phyloP scores from a whole-genome alignment of 495 filamentous ascomycete species.

The Staphylotrichum longicolle region DNA sequence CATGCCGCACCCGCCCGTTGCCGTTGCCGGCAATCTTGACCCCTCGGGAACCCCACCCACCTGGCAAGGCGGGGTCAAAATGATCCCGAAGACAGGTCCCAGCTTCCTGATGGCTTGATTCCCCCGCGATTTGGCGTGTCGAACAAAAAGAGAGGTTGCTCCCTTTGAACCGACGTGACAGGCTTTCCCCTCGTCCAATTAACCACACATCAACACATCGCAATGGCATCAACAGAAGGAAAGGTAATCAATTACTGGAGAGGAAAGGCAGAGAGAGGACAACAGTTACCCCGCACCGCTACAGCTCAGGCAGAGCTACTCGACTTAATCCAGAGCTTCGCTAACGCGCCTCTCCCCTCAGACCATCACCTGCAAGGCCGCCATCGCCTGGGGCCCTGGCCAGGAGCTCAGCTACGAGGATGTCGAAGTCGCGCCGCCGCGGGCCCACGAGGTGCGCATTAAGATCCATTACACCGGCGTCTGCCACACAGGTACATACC shows the following conservation, averaged over 20 bases:
- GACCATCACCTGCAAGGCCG: conserved; percentile 70
- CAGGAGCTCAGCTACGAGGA: conserved; percentile 86
- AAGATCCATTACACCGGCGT: conserved; percentile 96
- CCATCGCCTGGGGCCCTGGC: conserved; percentile 93
- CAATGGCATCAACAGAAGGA: conserved; percentile 49
- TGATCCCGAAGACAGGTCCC: neutral
- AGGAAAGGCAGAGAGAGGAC: neutral
- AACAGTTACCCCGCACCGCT: conserved; percentile 17
- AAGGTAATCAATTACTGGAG: conserved; percentile 36
- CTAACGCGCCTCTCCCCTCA: conserved; percentile 23
- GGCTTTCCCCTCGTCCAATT: neutral
- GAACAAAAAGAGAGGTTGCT: conserved; percentile 1
- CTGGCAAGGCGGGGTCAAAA: conserved; percentile 18
- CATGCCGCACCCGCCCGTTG: too few species aligned
- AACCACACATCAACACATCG: conserved; percentile 12
- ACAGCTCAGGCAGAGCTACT: neutral
- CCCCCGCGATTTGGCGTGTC: too few species aligned
- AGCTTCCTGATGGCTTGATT: too few species aligned
- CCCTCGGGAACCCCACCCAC: conserved; percentile 18
- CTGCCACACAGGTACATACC: conserved; percentile 80
- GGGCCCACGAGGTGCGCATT: conserved; percentile 93
- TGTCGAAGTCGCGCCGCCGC: conserved; percentile 88
- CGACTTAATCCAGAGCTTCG: neutral
- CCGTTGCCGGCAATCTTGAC: conserved; percentile 17
- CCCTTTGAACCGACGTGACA: neutral